Conservation (phyloP, 768 basidiomycete species). For the Amanita jacksonii region DNA sequence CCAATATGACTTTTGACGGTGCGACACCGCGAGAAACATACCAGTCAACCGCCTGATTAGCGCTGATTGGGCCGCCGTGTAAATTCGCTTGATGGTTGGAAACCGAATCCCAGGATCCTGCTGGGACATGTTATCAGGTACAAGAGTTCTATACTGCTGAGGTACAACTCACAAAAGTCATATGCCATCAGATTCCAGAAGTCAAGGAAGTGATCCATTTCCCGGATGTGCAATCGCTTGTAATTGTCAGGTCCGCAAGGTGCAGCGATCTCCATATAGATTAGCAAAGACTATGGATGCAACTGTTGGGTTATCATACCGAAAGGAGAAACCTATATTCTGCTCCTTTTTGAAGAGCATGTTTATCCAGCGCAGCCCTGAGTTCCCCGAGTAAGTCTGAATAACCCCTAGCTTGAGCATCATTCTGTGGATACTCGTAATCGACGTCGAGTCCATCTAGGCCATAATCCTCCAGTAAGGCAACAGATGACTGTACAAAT, state of each 20-base stretch:
- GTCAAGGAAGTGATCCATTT: slow-evolving; percentile 84
- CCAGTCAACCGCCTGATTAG: slow-evolving; percentile 54
- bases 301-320: slow-evolving; percentile 29
- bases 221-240: slow-evolving; percentile 61
- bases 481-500: slow-evolving; percentile 77
- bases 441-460: slow-evolving; percentile 89
- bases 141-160: background rate
- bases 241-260: slow-evolving; percentile 89
- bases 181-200: slow-evolving; percentile 99
- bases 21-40: slow-evolving; percentile 66
- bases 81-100: slow-evolving; percentile 86
- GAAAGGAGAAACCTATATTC: slow-evolving; percentile 65
- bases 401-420: slow-evolving; percentile 74
- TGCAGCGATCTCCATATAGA: slow-evolving; percentile 68
- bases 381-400: slow-evolving; percentile 73
- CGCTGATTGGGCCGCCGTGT: slow-evolving; percentile 56
- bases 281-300: slow-evolving; percentile 5
- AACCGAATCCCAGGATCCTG: slow-evolving; percentile 65
- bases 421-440: slow-evolving; percentile 85
- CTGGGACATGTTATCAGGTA: slow-evolving; percentile 22
- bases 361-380: slow-evolving; percentile 63
- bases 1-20: slow-evolving; percentile 76
- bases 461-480: slow-evolving; percentile 83
- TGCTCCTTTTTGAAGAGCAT: slow-evolving; percentile 48
- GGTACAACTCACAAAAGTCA: slow-evolving; percentile 51